Conservation (phyloP, 139 green algal species). For the Eudorina sp. region DNA sequence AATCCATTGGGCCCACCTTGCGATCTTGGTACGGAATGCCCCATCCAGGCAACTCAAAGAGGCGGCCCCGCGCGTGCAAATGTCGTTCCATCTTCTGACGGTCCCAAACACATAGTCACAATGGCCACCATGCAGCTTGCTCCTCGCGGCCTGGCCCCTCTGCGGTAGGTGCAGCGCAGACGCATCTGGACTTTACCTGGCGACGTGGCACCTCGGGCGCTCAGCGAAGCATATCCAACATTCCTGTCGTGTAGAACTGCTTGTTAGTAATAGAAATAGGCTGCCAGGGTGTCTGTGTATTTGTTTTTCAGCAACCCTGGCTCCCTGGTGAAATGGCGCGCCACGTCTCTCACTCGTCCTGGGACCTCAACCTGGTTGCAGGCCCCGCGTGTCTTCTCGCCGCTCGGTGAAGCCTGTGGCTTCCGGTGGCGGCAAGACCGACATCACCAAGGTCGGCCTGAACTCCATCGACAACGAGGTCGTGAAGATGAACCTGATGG, state of each 20-base stretch:
- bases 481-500: conserved; percentile 90
- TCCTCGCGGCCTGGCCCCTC: conserved; percentile 36
- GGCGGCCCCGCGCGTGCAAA: neutral
- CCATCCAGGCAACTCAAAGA: neutral
- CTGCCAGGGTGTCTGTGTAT: too few relatives aligned
- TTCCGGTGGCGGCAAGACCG: conserved; percentile 76
- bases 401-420: conserved; percentile 53
- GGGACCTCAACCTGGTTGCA: neutral
- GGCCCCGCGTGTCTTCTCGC: conserved; percentile 53
- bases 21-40: conserved; percentile 21
- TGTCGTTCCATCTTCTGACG: neutral
- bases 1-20: too few relatives aligned
- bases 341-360: neutral
- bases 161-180: conserved; percentile 18
- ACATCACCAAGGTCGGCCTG: conserved; percentile 89
- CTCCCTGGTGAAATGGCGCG: too few relatives aligned
- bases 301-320: too few relatives aligned
- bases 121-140: conserved; percentile 48
- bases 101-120: neutral
- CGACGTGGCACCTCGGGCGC: neutral
- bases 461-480: conserved; percentile 82
- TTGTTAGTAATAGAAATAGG: too few relatives aligned
- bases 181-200: neutral
- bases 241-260: too few relatives aligned
- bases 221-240: too few relatives aligned